Percentiles rank a stretch among this genome's conserved stretches.
Conservation (phyloP, 495 filamentous ascomycete genomes). For the Neurospora cerealis region DNA sequence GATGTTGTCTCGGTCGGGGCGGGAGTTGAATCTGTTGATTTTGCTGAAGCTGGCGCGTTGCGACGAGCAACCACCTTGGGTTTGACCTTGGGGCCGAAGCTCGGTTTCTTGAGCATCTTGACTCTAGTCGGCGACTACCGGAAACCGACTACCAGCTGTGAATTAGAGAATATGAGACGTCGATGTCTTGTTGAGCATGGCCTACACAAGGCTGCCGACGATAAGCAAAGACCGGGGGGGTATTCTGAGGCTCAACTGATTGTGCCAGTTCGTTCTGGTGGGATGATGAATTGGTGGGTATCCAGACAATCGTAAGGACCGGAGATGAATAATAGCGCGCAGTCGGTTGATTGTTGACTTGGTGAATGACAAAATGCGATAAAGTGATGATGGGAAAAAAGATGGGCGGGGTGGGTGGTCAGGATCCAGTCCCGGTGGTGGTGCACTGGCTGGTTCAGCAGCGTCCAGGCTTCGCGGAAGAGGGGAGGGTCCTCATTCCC, state of each 20-base stretch:
- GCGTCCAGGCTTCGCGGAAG: not conserved
- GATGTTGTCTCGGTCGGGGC: not conserved
- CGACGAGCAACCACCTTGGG: slow-evolving; percentile 5
- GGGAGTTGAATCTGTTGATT: not conserved
- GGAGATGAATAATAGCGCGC: not conserved
- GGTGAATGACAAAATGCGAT: not conserved
- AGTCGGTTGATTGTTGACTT: not conserved
- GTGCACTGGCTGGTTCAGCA: not conserved
- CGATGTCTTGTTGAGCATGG: not conserved
- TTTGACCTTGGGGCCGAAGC: slow-evolving; percentile 33
- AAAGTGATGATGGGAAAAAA: not conserved
- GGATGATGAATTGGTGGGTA: not conserved
- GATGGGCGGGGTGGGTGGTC: not conserved
- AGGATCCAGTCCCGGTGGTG: not conserved
- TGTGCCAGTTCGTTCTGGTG: not conserved
- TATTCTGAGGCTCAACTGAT: not conserved
- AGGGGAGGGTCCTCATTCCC: no score
- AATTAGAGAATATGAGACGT: not conserved
- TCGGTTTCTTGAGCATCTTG: slow-evolving; percentile 36
- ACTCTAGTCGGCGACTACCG: slow-evolving; percentile 14
- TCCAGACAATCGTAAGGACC: not conserved
- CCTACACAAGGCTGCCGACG: not conserved
- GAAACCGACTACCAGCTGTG: not conserved
- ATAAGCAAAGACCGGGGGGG: not conserved
- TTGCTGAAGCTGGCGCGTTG: not conserved